Evolutionary conservation across 441 rosid genomes (phyloP).

Genomic region (Metrosideros polymorpha): DNA sequence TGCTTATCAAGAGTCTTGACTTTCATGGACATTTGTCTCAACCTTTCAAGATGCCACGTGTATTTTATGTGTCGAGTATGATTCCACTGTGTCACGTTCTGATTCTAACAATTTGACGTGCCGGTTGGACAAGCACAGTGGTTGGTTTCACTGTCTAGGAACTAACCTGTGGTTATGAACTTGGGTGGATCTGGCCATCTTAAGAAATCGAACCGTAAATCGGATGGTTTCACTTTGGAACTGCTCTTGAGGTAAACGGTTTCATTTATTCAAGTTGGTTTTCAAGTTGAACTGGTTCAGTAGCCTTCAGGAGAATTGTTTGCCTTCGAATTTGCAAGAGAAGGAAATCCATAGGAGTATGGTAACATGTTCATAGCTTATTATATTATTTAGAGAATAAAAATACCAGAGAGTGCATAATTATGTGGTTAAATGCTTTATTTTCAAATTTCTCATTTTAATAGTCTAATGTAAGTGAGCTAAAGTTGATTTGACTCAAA

Average conservation of each 20-base stretch:
- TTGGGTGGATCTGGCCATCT: not conserved
- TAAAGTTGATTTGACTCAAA: not conserved
- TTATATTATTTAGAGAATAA: not conserved
- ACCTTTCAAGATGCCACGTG: not conserved
- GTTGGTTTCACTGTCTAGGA: not conserved
- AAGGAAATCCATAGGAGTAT: not conserved
- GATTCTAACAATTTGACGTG: not conserved
- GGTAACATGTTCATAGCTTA: not conserved
- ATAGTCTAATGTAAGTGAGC: not conserved
- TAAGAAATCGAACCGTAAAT: not conserved
- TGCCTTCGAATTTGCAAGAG: not conserved
- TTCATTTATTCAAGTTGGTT: not conserved
- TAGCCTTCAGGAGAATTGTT: not conserved
- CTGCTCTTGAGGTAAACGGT: not conserved
- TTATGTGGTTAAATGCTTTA: not conserved
- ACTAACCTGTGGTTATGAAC: not conserved
- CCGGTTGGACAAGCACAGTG: not conserved
- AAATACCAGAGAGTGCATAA: not conserved
- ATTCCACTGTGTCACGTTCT: rapidly evolving
- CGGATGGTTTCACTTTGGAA: not conserved
- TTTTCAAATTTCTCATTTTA: not conserved
- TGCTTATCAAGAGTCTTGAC: slow-evolving; percentile 11
- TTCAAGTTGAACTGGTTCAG: not conserved
- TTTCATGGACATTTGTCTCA: not conserved
- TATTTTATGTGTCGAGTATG: not conserved